Evolutionary conservation across 2,329 filamentous ascomycete genomes (phyloP).

Genomic region (Botrytis galanthina): DNA sequence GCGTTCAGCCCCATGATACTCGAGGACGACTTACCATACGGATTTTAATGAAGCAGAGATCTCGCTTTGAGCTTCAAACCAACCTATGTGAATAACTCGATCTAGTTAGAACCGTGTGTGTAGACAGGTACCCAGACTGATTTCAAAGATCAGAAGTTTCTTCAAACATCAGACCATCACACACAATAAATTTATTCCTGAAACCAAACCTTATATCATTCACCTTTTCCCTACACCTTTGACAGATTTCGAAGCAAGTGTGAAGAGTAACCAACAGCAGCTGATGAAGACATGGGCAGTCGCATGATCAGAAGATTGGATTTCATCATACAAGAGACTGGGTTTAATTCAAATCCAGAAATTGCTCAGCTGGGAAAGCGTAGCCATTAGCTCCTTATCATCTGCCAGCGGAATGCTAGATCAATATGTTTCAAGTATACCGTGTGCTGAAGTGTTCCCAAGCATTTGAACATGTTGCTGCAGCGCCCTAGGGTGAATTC

Average conservation of each 20-base stretch:
- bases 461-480: neutral
- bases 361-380: neutral
- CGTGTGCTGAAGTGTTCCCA: neutral
- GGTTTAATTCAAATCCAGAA: neutral
- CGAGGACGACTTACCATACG: too few relatives aligned
- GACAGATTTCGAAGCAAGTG: too few relatives aligned
- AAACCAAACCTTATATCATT: neutral
- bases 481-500: neutral
- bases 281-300: neutral
- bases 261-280: too few relatives aligned
- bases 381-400: neutral
- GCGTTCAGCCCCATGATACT: rapidly evolving
- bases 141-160: too few relatives aligned
- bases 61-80: neutral
- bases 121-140: too few relatives aligned
- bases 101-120: neutral
- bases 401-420: neutral
- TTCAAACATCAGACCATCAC: neutral
- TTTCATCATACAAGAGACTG: neutral
- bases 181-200: neutral
- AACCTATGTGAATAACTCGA: neutral
- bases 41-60: neutral
- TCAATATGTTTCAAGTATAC: neutral
- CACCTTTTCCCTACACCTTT: neutral
- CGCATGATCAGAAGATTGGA: neutral